These are phyloP conservation scores for Fagopyrum esculentum DNA, from an alignment of 148 eudicot genomes.

Conservation along the genomic window DNA sequence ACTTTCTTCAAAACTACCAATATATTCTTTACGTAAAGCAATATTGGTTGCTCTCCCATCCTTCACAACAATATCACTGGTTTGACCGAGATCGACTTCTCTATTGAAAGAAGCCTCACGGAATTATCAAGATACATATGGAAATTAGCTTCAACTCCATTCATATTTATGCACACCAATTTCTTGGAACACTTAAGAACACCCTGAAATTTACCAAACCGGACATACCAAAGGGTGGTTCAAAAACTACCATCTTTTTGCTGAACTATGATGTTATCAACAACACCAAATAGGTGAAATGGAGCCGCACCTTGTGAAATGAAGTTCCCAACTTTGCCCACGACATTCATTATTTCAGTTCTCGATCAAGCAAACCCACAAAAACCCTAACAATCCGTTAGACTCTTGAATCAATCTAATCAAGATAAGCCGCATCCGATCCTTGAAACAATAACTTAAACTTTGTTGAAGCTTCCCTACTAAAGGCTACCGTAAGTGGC, in stretches of 20 bases:
- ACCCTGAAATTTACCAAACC: slow-evolving; percentile 97
- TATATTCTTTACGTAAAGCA: slow-evolving; percentile 24
- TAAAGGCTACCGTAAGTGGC: no score
- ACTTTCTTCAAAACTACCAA: slow-evolving; percentile 25
- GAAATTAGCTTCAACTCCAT: slow-evolving; percentile 80
- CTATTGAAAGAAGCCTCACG: slow-evolving; percentile 81
- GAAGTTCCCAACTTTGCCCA: slow-evolving; percentile 69
- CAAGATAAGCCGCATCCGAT: not conserved
- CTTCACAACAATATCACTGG: slow-evolving; percentile 23
- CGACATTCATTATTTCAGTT: slow-evolving; percentile 66
- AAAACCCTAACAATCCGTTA: slow-evolving; percentile 14
- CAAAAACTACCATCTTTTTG: slow-evolving; percentile 84
- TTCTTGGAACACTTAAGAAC: slow-evolving; percentile 92
- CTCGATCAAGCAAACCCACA: slow-evolving; percentile 12
- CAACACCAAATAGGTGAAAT: slow-evolving; percentile 97
- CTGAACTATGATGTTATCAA: slow-evolving; percentile 87
- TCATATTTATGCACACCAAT: slow-evolving; percentile 64
- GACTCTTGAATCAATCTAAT: not conserved
- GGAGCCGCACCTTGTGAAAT: slow-evolving; percentile 92
- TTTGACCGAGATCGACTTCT: slow-evolving; percentile 47
- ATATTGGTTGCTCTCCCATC: slow-evolving; percentile 32
- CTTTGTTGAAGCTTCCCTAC: not conserved
- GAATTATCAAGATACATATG: slow-evolving; percentile 94
- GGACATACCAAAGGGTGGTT: slow-evolving; percentile 94
- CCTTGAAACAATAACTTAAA: not conserved